These are phyloP conservation scores for Phytophthora colocasiae DNA, from an alignment of 352 stramenopile genomes.

Conservation along the genomic window DNA sequence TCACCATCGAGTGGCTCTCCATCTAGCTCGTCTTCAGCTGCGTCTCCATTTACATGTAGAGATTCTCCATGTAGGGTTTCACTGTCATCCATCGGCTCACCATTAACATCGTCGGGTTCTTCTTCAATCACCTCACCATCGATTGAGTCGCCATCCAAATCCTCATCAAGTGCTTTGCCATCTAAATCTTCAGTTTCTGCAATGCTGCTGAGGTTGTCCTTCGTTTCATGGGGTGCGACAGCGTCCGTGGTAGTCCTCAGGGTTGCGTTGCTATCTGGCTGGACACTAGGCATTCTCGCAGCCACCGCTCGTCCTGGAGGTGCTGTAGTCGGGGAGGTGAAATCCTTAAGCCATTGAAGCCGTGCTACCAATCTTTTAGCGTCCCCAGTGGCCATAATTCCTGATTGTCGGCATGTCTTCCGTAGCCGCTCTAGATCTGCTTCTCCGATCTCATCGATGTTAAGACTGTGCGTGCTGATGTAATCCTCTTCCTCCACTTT, in stretches of 20 bases:
- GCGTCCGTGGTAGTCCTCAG: neutral
- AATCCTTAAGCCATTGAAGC: conserved; percentile 76
- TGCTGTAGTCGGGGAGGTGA: conserved; percentile 53
- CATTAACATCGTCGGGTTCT: conserved; percentile 37
- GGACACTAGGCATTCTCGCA: conserved; percentile 4
- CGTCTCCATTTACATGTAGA: conserved; percentile 45
- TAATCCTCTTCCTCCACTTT: conserved; percentile 76
- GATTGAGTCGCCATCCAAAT: conserved; percentile 54
- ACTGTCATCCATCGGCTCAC: conserved; percentile 47
- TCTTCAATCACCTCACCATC: conserved; percentile 24
- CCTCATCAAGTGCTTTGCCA: conserved; percentile 43
- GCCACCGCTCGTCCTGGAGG: conserved; percentile 1
- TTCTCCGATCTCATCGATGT: conserved; percentile 29
- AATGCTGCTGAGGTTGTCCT: conserved; percentile 6
- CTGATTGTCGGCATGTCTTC: conserved; percentile 72
- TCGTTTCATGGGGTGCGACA: neutral
- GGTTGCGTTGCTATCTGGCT: neutral
- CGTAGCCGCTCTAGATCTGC: conserved; percentile 63
- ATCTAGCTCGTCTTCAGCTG: conserved; percentile 43
- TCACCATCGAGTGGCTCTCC: conserved; percentile 48
- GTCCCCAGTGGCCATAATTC: conserved; percentile 60
- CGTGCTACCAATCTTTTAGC: conserved; percentile 50
- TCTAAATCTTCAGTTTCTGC: conserved; percentile 33
- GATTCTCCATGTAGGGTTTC: conserved; percentile 57
- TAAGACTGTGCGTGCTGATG: conserved; percentile 16